A percentile compares a stretch with the other conserved stretches of the same genome.
Conservation (phyloP, 495 filamentous ascomycete genomes). For the Penicillium goetzii region DNA sequence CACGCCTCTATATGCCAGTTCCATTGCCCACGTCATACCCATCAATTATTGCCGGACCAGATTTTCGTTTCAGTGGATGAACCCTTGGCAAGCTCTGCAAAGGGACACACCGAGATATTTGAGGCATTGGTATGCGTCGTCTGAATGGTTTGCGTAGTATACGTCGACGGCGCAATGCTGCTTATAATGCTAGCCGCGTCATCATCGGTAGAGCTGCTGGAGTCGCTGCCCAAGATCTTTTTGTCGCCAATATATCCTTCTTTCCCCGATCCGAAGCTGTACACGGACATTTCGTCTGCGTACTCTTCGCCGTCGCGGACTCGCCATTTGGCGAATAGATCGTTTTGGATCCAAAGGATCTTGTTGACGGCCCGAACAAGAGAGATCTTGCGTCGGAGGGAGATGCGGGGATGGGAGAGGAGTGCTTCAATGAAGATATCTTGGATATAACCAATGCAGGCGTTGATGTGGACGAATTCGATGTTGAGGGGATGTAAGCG, state of each 20-base stretch:
- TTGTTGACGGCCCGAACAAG: constrained; percentile 67
- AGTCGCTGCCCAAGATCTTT: constrained; percentile 48
- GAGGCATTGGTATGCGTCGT: constrained; percentile 7
- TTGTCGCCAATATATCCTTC: constrained; percentile 64
- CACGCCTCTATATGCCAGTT: constrained; percentile 19
- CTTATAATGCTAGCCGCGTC: constrained; percentile 39
- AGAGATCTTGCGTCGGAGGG: constrained; percentile 64
- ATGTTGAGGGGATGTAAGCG: constrained; percentile 68
- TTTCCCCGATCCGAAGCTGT: constrained; percentile 50
- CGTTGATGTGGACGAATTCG: constrained; percentile 77
- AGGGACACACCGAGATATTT: constrained; percentile 38
- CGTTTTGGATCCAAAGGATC: constrained; percentile 76
- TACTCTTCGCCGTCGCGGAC: constrained; percentile 73
- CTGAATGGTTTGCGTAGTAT: background rate
- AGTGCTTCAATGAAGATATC: constrained; percentile 76
- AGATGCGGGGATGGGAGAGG: constrained; percentile 67
- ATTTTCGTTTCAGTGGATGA: constrained; percentile 42
- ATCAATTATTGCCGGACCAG: constrained; percentile 43
- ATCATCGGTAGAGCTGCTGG: constrained; percentile 39
- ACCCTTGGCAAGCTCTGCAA: constrained; percentile 35
- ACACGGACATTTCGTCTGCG: constrained; percentile 59
- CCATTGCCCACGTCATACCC: constrained; percentile 1
- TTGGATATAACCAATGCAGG: constrained; percentile 68
- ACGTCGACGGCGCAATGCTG: constrained; percentile 24
- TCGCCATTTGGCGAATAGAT: constrained; percentile 78